These are phyloP conservation scores for Lactarius akahatsu DNA, from an alignment of 768 basidiomycete species.

Conservation along the genomic window DNA sequence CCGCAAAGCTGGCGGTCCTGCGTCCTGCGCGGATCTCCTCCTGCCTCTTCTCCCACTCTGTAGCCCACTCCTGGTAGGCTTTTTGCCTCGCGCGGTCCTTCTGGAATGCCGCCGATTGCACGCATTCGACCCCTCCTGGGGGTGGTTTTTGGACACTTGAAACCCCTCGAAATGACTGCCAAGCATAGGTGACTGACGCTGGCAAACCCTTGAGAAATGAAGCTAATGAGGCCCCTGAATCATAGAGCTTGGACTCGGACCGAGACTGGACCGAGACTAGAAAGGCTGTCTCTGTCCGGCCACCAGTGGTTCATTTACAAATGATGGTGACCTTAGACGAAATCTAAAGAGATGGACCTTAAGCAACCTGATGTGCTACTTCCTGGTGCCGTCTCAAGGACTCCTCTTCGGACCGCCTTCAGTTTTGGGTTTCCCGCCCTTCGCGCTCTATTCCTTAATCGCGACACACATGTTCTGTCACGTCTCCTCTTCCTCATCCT, in stretches of 20 bases:
- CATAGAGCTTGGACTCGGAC: background rate
- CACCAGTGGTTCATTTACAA: background rate
- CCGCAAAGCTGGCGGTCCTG: no score
- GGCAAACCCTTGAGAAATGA: no score
- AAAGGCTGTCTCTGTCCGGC: background rate
- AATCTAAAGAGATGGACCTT: background rate
- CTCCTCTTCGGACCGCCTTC: background rate
- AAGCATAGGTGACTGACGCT: no score
- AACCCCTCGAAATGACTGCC: no score
- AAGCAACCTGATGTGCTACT: background rate
- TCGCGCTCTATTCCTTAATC: background rate
- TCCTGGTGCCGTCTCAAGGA: background rate
- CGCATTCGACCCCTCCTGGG: no score
- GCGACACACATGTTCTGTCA: background rate
- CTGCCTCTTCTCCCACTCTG: no score
- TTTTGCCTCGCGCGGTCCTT: no score
- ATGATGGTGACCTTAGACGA: background rate
- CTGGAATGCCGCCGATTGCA: no score
- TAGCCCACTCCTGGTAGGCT: no score
- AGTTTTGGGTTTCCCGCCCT: background rate
- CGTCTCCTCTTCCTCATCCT: conserved; percentile 18
- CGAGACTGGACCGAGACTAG: background rate
- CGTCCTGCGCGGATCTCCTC: no score
- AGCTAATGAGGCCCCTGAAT: background rate
- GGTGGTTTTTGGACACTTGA: no score